Base-by-base conservation (phyloP, 75 land plant genomes). In the Selaginella tamariscina region DNA sequence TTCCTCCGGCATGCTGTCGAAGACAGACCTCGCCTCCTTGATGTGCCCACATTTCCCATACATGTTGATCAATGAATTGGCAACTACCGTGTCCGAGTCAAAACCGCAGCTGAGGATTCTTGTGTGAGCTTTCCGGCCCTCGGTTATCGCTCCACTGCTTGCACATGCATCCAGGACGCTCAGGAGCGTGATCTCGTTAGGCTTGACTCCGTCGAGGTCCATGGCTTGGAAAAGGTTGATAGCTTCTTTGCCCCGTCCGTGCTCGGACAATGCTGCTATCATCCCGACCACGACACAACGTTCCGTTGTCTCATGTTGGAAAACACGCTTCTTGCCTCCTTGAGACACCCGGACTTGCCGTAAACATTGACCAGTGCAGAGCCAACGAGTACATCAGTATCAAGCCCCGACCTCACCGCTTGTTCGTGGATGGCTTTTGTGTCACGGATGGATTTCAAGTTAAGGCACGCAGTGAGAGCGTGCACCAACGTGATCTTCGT, bases 1-100 rank as follows among this genome's bases (percentile, higher is more conserved):
- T 59, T 26, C 62, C 26, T 8, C 26, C 26, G 62, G 5, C 62
- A 59, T 21, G 21, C 8, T n/a, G 27, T 59, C 62, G 23, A 59
- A 59, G n/a, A 21, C 23, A 8, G 26, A 2, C 8, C 62, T 2
- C 9, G 62, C 62, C 9, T n/a, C n/a, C 9, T n/a, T 21, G 9
- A 59, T 2, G 26, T 26, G 21, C 8, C 62, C 62, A n/a, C 62
- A 59, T n/a, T 59, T 59, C 8, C 24, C 62, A n/a, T 59, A 59
- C 62, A 59, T 59, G 26, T 59, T 59, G 62, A 59, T n/a, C 23
- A 59, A 23, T 9, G 62, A 8, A n/a, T 59, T 59, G 21, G 21
- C 24, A 8, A 59, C 62, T 2, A 8, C n/a, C 9, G 62, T 21
- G 8, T 59, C 62, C 9, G 62, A 5, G n/a, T 59, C 62, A n/a